These are phyloP conservation scores for Peniophora sp. DNA, from an alignment of 1,284 basidiomycete genomes.

Conservation along the genomic window DNA sequence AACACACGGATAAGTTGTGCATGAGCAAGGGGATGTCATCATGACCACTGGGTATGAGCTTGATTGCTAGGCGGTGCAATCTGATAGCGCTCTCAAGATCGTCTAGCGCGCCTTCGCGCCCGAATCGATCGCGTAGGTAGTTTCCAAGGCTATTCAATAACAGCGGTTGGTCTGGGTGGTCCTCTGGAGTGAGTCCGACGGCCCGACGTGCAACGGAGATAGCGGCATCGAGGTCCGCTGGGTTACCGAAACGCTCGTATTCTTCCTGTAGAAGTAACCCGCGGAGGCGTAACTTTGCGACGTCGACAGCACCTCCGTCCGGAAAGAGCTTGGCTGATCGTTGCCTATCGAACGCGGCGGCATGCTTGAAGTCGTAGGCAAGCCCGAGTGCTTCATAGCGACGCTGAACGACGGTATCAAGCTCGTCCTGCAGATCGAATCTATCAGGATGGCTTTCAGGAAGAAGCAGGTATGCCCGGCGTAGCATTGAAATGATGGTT, in stretches of 20 bases:
- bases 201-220: neutral
- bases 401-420: too few species aligned
- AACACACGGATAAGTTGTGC: neutral
- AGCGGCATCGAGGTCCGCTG: neutral
- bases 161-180: neutral
- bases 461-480: too few species aligned
- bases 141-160: neutral
- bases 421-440: too few species aligned
- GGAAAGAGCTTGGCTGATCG: too few species aligned
- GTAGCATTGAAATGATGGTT: too few species aligned
- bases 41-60: neutral
- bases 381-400: too few species aligned
- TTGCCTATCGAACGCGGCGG: too few species aligned
- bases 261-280: neutral
- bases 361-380: too few species aligned
- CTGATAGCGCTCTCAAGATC: neutral
- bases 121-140: neutral
- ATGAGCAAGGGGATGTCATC: neutral
- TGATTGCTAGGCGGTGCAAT: neutral
- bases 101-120: neutral
- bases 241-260: neutral
- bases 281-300: too few species aligned
- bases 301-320: too few species aligned
- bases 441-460: too few species aligned
- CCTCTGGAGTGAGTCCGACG: neutral